These are phyloP conservation scores for Flagelloscypha sp. DNA, from an alignment of 768 basidiomycete genomes.

Conservation along the genomic window DNA sequence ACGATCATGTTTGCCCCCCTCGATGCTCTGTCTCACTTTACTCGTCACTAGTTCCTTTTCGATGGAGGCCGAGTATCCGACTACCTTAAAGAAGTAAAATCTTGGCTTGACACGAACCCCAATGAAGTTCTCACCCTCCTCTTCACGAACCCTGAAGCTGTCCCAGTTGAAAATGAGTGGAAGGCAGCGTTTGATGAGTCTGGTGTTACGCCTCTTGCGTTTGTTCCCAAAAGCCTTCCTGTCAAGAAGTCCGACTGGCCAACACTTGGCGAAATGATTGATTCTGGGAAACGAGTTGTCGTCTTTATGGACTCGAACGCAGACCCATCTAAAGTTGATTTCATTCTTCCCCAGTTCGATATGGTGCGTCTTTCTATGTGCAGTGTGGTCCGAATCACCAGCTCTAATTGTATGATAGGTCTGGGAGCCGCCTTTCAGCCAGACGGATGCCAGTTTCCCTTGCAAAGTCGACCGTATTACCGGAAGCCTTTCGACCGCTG, in stretches of 20 bases:
- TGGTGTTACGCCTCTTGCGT: constrained; percentile 34
- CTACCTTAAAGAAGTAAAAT: constrained; percentile 46
- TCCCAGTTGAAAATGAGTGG: constrained; percentile 40
- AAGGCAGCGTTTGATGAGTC: constrained; percentile 43
- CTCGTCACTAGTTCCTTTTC: constrained; percentile 30
- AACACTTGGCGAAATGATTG: constrained; percentile 54
- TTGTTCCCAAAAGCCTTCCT: constrained; percentile 40
- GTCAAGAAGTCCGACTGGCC: constrained; percentile 49
- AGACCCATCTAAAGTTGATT: constrained; percentile 29
- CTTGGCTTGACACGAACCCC: constrained; percentile 51
- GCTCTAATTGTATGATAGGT: constrained; percentile 23
- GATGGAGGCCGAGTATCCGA: constrained; percentile 43
- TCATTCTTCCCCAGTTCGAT: constrained; percentile 48
- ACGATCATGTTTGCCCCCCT: background rate
- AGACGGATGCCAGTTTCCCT: constrained; percentile 42
- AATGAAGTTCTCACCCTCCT: constrained; percentile 59
- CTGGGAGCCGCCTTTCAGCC: constrained; percentile 51
- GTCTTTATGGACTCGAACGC: constrained; percentile 52
- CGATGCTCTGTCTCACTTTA: background rate
- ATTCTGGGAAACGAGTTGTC: constrained; percentile 49
- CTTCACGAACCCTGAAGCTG: constrained; percentile 58
- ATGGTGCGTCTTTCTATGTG: constrained; percentile 30
- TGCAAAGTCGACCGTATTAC: constrained; percentile 44
- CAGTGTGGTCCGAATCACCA: background rate
- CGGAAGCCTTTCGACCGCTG: constrained; percentile 37